phyloP scores from a whole-genome alignment of 371 early-diverging fungal genomes.

The Mortierella sp. region DNA sequence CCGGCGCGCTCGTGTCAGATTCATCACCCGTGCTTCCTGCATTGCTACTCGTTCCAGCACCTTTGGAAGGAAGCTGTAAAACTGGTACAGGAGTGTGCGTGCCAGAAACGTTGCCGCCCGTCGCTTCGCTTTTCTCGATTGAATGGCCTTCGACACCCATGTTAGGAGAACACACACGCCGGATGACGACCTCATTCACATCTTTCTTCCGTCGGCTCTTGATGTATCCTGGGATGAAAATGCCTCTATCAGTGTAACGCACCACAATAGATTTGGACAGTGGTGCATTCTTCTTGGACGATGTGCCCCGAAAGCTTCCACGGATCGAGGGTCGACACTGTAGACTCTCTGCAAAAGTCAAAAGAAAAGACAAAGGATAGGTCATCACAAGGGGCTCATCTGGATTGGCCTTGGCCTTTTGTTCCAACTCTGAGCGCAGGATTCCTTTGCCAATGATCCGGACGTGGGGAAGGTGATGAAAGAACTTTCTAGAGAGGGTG shows the following conservation, averaged over 20 bases:
- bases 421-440: conserved; percentile 31
- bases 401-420: conserved; percentile 22
- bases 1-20: conserved; percentile 11
- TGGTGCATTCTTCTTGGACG: conserved; percentile 19
- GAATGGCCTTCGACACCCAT: conserved; percentile 19
- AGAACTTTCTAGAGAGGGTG: conserved; percentile 27
- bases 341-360: conserved; percentile 41
- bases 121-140: not conserved
- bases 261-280: conserved; percentile 47
- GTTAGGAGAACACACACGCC: conserved; percentile 28
- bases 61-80: conserved; percentile 4
- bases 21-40: conserved; percentile 18
- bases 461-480: conserved; percentile 41
- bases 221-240: conserved; percentile 48
- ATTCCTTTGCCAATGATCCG: conserved; percentile 27
- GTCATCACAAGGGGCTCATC: conserved; percentile 12
- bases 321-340: conserved; percentile 52
- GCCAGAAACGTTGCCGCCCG: not conserved
- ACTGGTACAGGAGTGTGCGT: conserved; percentile 3
- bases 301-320: conserved; percentile 26
- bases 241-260: conserved; percentile 46
- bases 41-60: conserved; percentile 1
- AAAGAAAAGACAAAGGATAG: conserved; percentile 36
- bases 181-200: conserved; percentile 25
- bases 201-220: conserved; percentile 18